Evolutionary conservation across 345 rosid species (phyloP).

Genomic region (Rhizophora apiculata): DNA sequence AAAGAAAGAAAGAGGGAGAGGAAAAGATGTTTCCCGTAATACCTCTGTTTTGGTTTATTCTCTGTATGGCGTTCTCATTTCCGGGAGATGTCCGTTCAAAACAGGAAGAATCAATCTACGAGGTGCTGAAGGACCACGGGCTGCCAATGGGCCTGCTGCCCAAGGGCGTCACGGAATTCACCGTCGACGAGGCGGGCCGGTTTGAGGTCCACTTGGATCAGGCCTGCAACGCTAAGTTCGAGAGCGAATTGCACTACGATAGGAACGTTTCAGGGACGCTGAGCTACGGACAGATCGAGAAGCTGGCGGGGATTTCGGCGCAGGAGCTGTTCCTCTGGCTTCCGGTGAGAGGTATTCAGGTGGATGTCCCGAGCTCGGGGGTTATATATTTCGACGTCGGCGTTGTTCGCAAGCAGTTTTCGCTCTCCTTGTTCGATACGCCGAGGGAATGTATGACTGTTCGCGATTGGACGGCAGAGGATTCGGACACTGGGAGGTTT

Average conservation of each 20-base stretch:
- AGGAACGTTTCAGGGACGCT: conserved; percentile 66
- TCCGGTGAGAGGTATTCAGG: conserved; percentile 75
- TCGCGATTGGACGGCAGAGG: conserved; percentile 14
- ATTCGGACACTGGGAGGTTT: background rate
- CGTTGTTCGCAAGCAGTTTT: conserved; percentile 74
- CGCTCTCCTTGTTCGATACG: conserved; percentile 78
- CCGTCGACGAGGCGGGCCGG: conserved; percentile 46
- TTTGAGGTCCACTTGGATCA: conserved; percentile 71
- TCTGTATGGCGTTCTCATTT: conserved; percentile 17
- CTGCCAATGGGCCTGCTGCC: conserved; percentile 85
- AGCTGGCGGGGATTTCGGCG: conserved; percentile 63
- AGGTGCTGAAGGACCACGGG: conserved; percentile 51
- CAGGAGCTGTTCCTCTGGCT: conserved; percentile 90
- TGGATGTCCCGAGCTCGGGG: conserved; percentile 85
- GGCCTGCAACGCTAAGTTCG: conserved; percentile 84
- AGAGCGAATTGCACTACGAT: conserved; percentile 78
- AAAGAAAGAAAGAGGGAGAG: no score
- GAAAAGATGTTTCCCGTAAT: conserved; percentile 18
- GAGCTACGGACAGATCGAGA: conserved; percentile 51
- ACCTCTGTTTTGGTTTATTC: conserved; percentile 26
- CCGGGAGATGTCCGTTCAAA: conserved; percentile 1
- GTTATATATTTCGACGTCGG: conserved; percentile 88
- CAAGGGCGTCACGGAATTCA: conserved; percentile 59
- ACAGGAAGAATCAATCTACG: conserved; percentile 48
- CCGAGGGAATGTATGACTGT: conserved; percentile 68